These are phyloP conservation scores for Rhododendron ferrugineum DNA, from an alignment of 148 eudicot genomes.

Conservation along the genomic window DNA sequence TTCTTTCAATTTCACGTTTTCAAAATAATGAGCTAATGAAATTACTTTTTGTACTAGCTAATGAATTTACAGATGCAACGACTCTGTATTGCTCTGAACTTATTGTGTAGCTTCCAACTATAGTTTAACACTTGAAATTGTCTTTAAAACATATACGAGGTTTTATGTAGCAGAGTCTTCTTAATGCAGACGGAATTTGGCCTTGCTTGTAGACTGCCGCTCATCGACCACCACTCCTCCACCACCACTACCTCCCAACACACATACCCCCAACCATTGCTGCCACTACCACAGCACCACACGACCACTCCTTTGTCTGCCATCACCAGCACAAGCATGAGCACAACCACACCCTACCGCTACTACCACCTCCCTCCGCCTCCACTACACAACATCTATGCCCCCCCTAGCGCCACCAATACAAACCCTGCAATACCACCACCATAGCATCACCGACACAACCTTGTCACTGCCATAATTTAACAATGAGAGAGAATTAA, in stretches of 20 bases:
- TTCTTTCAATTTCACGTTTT: not conserved
- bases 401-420: not conserved
- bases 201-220: not conserved
- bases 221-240: not conserved
- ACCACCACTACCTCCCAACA: not conserved
- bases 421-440: not conserved
- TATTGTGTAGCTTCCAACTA: not conserved
- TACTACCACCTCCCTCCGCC: not conserved
- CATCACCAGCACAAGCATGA: not conserved
- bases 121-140: not conserved
- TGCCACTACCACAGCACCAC: not conserved
- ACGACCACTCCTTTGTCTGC: not conserved
- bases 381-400: not conserved
- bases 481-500: not conserved
- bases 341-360: not conserved
- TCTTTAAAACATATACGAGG: not conserved
- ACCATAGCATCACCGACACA: not conserved
- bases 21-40: not conserved
- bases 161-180: not conserved
- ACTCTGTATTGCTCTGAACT: not conserved
- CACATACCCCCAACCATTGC: not conserved
- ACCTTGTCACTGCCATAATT: not conserved
- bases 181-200: not conserved
- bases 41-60: not conserved
- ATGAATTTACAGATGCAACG: too few relatives aligned